Conservation (phyloP, 1,139 yeast species). For the Candida freyschussii region DNA sequence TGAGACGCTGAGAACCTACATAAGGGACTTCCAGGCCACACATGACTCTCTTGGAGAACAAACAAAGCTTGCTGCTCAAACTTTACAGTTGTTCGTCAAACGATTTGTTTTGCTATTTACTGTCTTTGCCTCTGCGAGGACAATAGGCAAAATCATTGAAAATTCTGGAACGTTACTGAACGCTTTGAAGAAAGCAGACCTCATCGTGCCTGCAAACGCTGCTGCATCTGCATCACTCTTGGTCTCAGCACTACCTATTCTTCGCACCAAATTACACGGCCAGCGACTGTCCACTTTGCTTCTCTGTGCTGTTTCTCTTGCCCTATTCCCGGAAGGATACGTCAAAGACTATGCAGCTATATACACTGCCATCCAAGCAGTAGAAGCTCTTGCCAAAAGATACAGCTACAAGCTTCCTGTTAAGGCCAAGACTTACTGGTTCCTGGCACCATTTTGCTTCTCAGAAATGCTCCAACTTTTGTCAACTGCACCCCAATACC, state of each 20-base stretch:
- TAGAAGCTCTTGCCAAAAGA: constrained; percentile 3
- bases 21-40: constrained; percentile 10
- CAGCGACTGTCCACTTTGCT: constrained; percentile 1
- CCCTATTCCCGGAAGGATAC: constrained; percentile 12
- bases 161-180: constrained; percentile 2
- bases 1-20: constrained; percentile 8
- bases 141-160: constrained; percentile 5
- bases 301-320: constrained; percentile 4
- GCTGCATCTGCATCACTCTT: constrained; percentile 5
- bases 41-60: background rate
- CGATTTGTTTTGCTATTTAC: constrained; percentile 12
- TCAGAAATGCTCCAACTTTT: constrained; percentile 7
- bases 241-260: constrained; percentile 6
- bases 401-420: background rate
- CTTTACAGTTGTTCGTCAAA: constrained; percentile 5
- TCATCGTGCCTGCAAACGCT: constrained; percentile 1
- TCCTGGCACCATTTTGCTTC: constrained; percentile 8
- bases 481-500: constrained; percentile 7
- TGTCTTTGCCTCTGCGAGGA: constrained; percentile 3
- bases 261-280: constrained; percentile 3
- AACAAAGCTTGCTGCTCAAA: constrained; percentile 1
- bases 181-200: background rate
- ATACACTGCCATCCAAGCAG: constrained; percentile 6
- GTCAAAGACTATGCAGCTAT: constrained; percentile 10
- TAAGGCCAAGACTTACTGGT: constrained; percentile 7